phyloP scores from a whole-genome alignment of 345 rosid species.

The Rhodamnia argentea region DNA sequence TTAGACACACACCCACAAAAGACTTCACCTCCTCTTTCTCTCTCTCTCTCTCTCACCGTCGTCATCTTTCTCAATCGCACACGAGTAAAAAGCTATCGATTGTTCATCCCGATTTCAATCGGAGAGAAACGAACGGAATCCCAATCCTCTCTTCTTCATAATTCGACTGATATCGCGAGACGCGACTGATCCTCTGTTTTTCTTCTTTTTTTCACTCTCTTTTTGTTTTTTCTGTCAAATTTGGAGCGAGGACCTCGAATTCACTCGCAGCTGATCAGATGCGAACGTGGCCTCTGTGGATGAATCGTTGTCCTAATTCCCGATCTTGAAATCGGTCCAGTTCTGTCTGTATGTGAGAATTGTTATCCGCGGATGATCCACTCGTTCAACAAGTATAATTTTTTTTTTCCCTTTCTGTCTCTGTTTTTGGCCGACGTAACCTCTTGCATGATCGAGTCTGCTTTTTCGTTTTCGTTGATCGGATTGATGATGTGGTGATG shows the following conservation, averaged over 20 bases:
- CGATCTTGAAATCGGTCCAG: constrained; percentile 7
- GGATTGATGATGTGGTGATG: constrained; percentile 1
- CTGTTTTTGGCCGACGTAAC: not conserved
- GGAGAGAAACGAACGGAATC: not conserved
- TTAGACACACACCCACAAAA: not conserved
- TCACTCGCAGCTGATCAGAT: constrained; percentile 33
- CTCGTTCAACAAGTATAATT: too few relatives aligned
- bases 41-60: not conserved
- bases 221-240: not conserved
- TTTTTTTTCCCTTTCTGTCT: not conserved
- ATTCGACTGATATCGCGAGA: not conserved
- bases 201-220: not conserved
- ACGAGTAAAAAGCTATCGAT: not conserved
- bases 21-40: not conserved
- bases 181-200: not conserved
- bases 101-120: not conserved
- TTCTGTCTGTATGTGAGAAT: not conserved
- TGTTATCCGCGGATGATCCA: not conserved
- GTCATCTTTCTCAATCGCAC: not conserved
- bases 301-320: constrained; percentile 17
- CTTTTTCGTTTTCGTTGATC: not conserved
- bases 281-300: not conserved
- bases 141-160: not conserved
- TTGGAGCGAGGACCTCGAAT: constrained; percentile 1
- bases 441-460: constrained; percentile 17